Conservation (phyloP, 805 yeast genomes). For the Candida anglica region DNA sequence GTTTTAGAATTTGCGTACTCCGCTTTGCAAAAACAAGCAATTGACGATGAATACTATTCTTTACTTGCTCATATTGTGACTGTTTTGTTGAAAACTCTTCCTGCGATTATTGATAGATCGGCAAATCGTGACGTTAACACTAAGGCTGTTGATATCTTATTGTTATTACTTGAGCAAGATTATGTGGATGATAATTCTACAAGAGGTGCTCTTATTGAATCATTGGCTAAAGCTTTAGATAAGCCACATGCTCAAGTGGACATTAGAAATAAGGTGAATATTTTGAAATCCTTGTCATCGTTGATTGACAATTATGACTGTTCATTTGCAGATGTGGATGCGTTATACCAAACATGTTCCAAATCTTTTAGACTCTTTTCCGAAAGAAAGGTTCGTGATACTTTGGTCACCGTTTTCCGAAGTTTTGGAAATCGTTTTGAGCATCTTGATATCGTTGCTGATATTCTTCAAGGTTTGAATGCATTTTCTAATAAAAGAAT, state of each 20-base stretch:
- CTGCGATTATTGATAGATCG: slow-evolving; percentile 42
- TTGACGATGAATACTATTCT: slow-evolving; percentile 29
- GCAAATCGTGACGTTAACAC: slow-evolving; percentile 44
- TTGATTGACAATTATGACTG: slow-evolving; percentile 54
- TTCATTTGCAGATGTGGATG: slow-evolving; percentile 45
- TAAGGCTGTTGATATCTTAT: slow-evolving; percentile 48
- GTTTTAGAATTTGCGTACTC: slow-evolving; percentile 52
- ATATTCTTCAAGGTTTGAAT: slow-evolving; percentile 62
- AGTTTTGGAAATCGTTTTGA: slow-evolving; percentile 55
- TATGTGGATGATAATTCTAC: slow-evolving; percentile 54
- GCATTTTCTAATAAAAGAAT: slow-evolving; percentile 59
- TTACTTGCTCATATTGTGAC: slow-evolving; percentile 58
- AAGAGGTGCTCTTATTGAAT: slow-evolving; percentile 47
- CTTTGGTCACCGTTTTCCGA: slow-evolving; percentile 55
- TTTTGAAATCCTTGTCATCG: slow-evolving; percentile 53
- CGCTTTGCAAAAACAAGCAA: slow-evolving; percentile 24
- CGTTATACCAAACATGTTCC: slow-evolving; percentile 48
- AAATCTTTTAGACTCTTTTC: slow-evolving; percentile 54
- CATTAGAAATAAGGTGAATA: slow-evolving; percentile 48
- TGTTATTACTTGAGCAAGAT: slow-evolving; percentile 52
- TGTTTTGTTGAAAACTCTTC: slow-evolving; percentile 47
- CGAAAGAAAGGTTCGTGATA: slow-evolving; percentile 59
- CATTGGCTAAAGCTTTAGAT: slow-evolving; percentile 59
- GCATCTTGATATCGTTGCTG: slow-evolving; percentile 40
- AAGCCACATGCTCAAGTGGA: slow-evolving; percentile 52